A percentile compares a stretch with the other conserved stretches of the same genome.
These are phyloP conservation scores for Exsudoporus frostii DNA, from an alignment of 768 basidiomycete species.

Conservation along the genomic window DNA sequence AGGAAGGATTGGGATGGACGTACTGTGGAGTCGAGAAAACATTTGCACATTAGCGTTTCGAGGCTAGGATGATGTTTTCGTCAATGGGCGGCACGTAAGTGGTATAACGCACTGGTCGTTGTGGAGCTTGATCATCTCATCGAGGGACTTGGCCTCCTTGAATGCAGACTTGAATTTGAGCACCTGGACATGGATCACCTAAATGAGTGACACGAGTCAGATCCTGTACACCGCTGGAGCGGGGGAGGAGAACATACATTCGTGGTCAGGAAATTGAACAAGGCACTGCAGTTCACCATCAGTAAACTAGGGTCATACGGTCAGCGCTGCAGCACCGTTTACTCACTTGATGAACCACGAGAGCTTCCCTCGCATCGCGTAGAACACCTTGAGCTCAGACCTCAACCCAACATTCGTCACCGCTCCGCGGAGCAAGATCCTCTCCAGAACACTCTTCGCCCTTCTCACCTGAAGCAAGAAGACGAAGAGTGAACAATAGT, in stretches of 20 bases:
- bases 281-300: constrained; percentile 40
- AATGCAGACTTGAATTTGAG: constrained; percentile 57
- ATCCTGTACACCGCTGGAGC: neutral
- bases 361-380: constrained; percentile 70
- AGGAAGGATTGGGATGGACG: constrained; percentile 8
- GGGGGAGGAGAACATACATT: constrained; percentile 45
- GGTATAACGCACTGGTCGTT: constrained; percentile 55
- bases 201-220: constrained; percentile 1
- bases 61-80: constrained; percentile 39
- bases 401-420: constrained; percentile 32
- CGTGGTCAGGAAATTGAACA: constrained; percentile 70
- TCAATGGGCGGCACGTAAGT: neutral
- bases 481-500: constrained; percentile 65
- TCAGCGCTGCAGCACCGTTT: neutral
- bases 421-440: constrained; percentile 62
- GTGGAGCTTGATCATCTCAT: constrained; percentile 72
- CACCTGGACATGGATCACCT: constrained; percentile 71
- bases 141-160: constrained; percentile 56
- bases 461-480: constrained; percentile 72
- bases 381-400: constrained; percentile 64
- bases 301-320: neutral
- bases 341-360: constrained; percentile 86
- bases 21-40: constrained; percentile 63
- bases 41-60: constrained; percentile 55
- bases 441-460: constrained; percentile 68